Evolutionary conservation across 164 flowering plant species (phyloP), one percentile per base, ranked within the genome.

Genomic region (Macadamia integrifolia): DNA sequence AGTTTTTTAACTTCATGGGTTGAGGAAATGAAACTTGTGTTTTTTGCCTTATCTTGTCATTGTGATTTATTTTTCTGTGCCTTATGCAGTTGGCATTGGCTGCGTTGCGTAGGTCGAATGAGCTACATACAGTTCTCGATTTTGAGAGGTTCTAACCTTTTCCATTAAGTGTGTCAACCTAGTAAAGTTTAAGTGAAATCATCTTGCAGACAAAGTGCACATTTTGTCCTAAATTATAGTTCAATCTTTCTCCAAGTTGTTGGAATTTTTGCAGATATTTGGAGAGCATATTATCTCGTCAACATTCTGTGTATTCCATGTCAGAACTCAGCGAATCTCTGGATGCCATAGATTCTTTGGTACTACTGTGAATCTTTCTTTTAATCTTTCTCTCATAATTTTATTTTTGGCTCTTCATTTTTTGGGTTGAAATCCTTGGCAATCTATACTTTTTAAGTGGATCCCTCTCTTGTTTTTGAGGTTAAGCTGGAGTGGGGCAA

Each of bases 71-170:
- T 53, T 53, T 53, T 53, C 15, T 40, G 30, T 14, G 32, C 70
- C 55, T 35, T 57, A 8, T 80, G 75, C 90, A 95, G 99, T 77
- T 95, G 79, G 95, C 99, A 65, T 80, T 92, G 87, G 96, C 92
- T 79, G 96, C 93, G 59, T 73, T 95, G 75, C 90, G 87, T 31
- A 79, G 82, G 70, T 72, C 98, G 46, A 91, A 88, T 80, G 82
- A 77, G 71, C 77, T 74, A 61, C 86, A 82, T 66, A 31, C 69
- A 74, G 82, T 84, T 75, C 64, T 92, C 63, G 92, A 95, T 69
- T 92, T 89, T 70, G 88, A 89, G 67, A 91, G 96, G 99, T 89
- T 70, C 52, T 64, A 32, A 66, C 59, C 76, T 69, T 18, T 66
- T 72, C 70, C 66, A 28, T 71, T 28, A 50, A 18, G 35, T 67